Base-by-base conservation (phyloP, 495 filamentous ascomycete species). In the Daldinia loculata region DNA sequence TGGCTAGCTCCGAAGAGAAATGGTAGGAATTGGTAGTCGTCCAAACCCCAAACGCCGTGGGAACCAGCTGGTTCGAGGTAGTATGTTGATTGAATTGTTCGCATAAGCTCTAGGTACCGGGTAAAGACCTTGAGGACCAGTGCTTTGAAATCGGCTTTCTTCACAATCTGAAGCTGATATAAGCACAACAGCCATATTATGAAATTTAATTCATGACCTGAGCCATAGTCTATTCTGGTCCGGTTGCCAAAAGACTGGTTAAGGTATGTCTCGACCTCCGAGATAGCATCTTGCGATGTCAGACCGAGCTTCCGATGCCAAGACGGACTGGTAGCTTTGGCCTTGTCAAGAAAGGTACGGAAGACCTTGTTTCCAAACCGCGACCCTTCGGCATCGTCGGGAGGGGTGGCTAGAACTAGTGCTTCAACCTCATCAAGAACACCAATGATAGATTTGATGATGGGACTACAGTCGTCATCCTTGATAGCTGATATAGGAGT, bases 1-100 rank as follows among this genome's bases (percentile, higher is more conserved):
- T 99, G 95, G 29, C 91, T 89, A 39, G 95, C 91, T 29, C 95
- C 96, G 73, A 98, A 94, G 3, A 98, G 88, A 77, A 98, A 99
- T 0, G 96, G 96, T 12, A 97, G 83, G 82, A 98, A 99, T 70
- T 97, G 95, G 84, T 98, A 97, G 78, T 99, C 95, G 75, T 99
- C 95, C 19, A 99, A 84, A 4, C 95, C 95, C 95, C 95, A 99
- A 30, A 99, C 95, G 15, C 95, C 95, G 74, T 97, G 93, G 6
- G 93, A 95, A 22, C 94, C 95, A 0, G 95, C 95, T 6, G 95
- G 95, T 74, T 99, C 95, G 51, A 99, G 89, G 56, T 95, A 97
- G 80, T 98, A 99, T 24, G 91, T 92, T 56, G 87, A 89, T 76
- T 98, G 97, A 4, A 98, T 84, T 8, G 82, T 81, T 29, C 94